Evolutionary conservation across 2,329 filamentous ascomycete genomes (phyloP), one percentile per base, ranked within the genome.

Genomic region (Fusarium secorum): DNA sequence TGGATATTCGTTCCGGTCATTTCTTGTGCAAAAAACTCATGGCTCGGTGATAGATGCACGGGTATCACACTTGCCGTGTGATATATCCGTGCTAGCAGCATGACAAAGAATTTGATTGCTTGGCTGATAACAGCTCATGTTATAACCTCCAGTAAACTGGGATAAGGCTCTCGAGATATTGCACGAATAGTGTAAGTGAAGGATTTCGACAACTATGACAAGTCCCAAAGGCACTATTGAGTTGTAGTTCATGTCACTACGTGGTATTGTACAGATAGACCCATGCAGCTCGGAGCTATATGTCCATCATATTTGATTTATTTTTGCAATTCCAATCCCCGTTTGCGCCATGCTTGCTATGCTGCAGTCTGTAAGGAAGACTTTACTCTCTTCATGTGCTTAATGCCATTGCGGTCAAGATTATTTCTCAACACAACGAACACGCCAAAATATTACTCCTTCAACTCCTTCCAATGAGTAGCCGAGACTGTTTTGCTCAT

Each of bases 401-500:
- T 39, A 36, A 49, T 62, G 39, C 58, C 59, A 39, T 26, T 28
- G 36, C 33, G 33, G 45, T 59, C 30, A 46, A 49, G 49, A 46
- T 61, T 18, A 38, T 64, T n/a, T 39, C 30, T 58, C 28, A 42
- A 64, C 24, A 15, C 35, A 35, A 32, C 28, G 45, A 46, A 51
- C 45, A 51, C 36, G 53, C 42, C 32, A 66, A 52, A 58, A 42
- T 22, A 44, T 62, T 63, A 35, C 67, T 70, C 75, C 72, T 41
- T 52, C 54, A 71, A 77, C 75, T 69, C 76, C 76, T 61, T 44
- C 45, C 60, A 60, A 58, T 68, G 60, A 42, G 24, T 68, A 51
- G 53, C 35, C 51, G 60, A 68, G 64, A 57, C 41, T 69, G 59
- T 59, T 64, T 42, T 64, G 42, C 60, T 56, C 39, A 35, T 58